Evolutionary conservation across 2,329 filamentous ascomycete genomes (phyloP), one percentile per base, ranked within the genome.

Genomic region (Geosmithia putterillii): DNA sequence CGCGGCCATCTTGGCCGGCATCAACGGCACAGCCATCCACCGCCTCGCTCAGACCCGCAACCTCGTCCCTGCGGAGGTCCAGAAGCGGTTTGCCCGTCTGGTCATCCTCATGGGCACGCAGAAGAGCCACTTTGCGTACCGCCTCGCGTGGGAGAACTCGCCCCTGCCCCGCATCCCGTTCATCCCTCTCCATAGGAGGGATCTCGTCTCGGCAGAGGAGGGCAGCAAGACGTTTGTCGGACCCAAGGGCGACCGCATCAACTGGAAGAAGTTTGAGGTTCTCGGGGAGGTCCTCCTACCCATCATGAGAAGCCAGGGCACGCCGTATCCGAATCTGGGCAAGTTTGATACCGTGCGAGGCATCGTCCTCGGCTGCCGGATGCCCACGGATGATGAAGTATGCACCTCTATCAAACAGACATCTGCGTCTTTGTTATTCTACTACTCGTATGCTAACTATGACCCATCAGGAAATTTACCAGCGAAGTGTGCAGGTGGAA

Each of bases 261-360:
- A 96, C 59, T 98, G 92, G 92, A 88, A 83, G 63, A 98, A 98
- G 59, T 98, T 96, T 54, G 90, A 96, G 61, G 83, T 98, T 25
- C 80, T 96, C 63, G 89, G 89, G 7, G 90, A 96, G 52, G 85
- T 95, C 5, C 74, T 96, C 43, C 70, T 95, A 46, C 83, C 86
- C 2, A 81, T 98, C 44, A 94, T 95, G 74, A 83, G 82, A 63
- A 95, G 90, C 54, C 89, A 96, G 62, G 84, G 85, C 43, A 79
- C 79, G 41, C 81, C 87, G 5, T 95, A 95, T 53, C 76, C 79
- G 21, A 83, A 81, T 48, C 66, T 90, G 48, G 67, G 69, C 28
- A 80, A 73, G 53, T 81, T 83, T 53, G 82, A 90, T 46, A 71
- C 75, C 43, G 76, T 85, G 4, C 73, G 81, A 53, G 80, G 85